Evolutionary conservation across 1,284 basidiomycete genomes (phyloP).

Genomic region (Amylostereum chailletii): DNA sequence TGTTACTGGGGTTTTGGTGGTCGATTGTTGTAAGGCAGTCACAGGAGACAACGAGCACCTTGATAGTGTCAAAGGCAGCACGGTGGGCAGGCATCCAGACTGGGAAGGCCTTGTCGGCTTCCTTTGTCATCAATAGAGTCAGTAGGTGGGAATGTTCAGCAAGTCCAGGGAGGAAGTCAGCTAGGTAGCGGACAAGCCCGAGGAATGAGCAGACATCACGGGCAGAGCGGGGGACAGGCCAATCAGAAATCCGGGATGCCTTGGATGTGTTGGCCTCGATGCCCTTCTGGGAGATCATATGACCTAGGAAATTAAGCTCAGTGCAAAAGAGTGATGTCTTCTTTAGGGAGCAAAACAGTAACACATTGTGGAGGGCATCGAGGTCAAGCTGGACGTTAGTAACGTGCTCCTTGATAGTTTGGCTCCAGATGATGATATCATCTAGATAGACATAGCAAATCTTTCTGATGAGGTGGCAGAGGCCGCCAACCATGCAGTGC

Average conservation of each 20-base stretch:
- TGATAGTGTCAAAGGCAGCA: slow-evolving; percentile 28
- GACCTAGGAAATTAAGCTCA: slow-evolving; percentile 25
- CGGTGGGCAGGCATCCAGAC: slow-evolving; percentile 22
- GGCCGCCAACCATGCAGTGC: slow-evolving; percentile 20
- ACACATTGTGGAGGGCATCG: slow-evolving; percentile 12
- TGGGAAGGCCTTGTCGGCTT: slow-evolving; percentile 17
- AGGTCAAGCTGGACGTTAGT: slow-evolving; percentile 21
- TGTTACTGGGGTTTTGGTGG: slow-evolving; percentile 19
- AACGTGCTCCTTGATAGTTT: slow-evolving; percentile 25
- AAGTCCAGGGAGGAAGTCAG: slow-evolving; percentile 23
- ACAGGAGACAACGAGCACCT: slow-evolving; percentile 17
- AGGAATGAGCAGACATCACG: slow-evolving; percentile 25
- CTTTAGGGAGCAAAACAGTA: slow-evolving; percentile 18
- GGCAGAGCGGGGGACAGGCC: slow-evolving; percentile 19
- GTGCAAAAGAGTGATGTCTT: slow-evolving; percentile 22
- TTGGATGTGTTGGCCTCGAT: slow-evolving; percentile 24
- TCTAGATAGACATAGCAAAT: slow-evolving; percentile 35
- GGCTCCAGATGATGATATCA: slow-evolving; percentile 35
- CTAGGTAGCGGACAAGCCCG: slow-evolving; percentile 25
- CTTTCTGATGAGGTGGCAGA: slow-evolving; percentile 23
- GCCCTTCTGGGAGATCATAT: slow-evolving; percentile 22
- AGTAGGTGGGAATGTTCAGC: slow-evolving; percentile 23
- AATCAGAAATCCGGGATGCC: slow-evolving; percentile 21
- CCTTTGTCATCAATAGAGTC: slow-evolving; percentile 21
- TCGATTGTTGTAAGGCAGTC: slow-evolving; percentile 23